phyloP scores from a whole-genome alignment of 2,329 filamentous ascomycete genomes.

The Apiospora sp. region DNA sequence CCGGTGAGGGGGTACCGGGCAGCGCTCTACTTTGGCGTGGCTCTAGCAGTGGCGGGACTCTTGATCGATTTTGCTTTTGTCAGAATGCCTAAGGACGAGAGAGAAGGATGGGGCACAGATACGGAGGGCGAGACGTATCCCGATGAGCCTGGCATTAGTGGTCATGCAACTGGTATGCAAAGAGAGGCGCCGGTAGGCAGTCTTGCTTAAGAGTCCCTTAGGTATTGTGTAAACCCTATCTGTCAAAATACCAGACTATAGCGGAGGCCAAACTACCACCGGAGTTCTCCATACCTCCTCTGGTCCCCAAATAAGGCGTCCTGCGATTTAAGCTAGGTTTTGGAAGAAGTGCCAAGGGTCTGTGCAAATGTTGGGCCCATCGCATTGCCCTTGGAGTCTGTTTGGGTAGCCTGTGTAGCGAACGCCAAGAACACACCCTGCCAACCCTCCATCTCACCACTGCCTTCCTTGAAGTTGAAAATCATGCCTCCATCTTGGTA shows the following conservation, averaged over 20 bases:
- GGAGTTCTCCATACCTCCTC: too few relatives aligned
- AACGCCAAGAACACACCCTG: constrained; percentile 20
- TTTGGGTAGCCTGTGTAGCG: constrained; percentile 18
- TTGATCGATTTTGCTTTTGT: constrained; percentile 21
- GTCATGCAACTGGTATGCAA: constrained; percentile 1
- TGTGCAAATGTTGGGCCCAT: neutral
- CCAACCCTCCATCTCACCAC: constrained; percentile 12
- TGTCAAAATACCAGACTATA: neutral
- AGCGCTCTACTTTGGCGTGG: constrained; percentile 19
- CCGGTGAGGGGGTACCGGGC: neutral
- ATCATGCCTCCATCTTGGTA: constrained; percentile 17
- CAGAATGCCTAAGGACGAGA: constrained; percentile 25
- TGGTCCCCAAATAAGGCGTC: neutral
- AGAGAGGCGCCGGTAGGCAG: constrained; percentile 8
- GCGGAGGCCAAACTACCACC: neutral
- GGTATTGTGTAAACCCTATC: neutral
- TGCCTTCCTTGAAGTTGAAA: constrained; percentile 9
- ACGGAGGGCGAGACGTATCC: constrained; percentile 7
- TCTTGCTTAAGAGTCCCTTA: neutral
- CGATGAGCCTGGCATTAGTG: neutral
- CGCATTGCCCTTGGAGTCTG: constrained; percentile 14
- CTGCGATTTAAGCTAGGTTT: neutral
- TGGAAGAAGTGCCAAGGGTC: neutral
- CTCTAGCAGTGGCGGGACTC: neutral
- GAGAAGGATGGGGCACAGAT: constrained; percentile 19